Base-by-base conservation (phyloP, 345 rosid species). In the Citrus inodora region DNA sequence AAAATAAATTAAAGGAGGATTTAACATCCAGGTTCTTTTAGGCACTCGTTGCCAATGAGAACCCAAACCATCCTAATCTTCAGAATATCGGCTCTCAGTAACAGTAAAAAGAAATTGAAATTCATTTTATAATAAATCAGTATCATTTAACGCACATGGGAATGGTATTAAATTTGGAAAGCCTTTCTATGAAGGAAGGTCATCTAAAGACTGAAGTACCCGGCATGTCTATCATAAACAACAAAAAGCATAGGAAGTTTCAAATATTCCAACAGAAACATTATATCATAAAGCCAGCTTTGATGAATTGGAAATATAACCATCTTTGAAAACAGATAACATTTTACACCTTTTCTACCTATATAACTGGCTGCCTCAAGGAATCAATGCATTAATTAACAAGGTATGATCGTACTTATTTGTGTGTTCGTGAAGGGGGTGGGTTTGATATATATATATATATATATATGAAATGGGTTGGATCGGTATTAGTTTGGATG, bases 331-430 rank as follows among this genome's bases (percentile, higher is more conserved):
- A 7, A 28, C 16, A 48, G 60, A 76, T 40, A 59, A 38, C 32
- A 37, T 40, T 32, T 17, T 32, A 40, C 61, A 62, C 7, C 56
- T 63, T 30, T 42, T 40, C 6, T 75, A 62, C 42, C 56, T 77
- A 67, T 46, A 61, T 14, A 60, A 42, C 62, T 14, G 71, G 56
- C 10, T 27, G 63, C n/a, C 27, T 60, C 51, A 65, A 67, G 58
- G 61, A 37, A 66, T 67, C 66, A 67, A n/a, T 28, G 28, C 21
- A 84, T 40, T 59, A 63, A 73, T 48, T 66, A 64, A 32, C 51
- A 62, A 30, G 35, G 63, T 33, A 65, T 0, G 33, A 48, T 11
- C 35, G 56, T 14, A 27, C 33, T 55, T 48, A 21, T 75, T 46
- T 64, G 17, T 14, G 14, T 32, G 46, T 7, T 48, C n/a, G 4